Evolutionary conservation across 371 early-diverging fungal species (phyloP), one percentile per base, ranked within the genome.

Genomic region (Mucor mucedo): DNA sequence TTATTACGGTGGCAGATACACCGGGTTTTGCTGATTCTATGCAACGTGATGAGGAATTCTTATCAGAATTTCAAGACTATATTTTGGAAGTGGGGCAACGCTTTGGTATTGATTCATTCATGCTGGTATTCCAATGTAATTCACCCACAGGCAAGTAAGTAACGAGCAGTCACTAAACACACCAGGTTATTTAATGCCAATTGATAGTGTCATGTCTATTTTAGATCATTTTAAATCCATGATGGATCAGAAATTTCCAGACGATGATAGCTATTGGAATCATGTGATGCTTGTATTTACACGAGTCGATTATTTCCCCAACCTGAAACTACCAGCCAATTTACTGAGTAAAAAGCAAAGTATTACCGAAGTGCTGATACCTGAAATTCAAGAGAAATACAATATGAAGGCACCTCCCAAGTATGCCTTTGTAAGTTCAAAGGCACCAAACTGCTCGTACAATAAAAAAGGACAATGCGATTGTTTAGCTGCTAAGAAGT

Each of bases 271-370:
- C 28, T 82, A 79, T 69, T 82, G 84, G 83, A 65, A 82, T 29
- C 75, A 84, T 61, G 81, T 81, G 10, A 58, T 84, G 5, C 59
- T 84, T 2, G 84, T 84, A 0, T 84, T 84, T 61, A 84, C 84
- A 5, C 67, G 79, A 45, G 78, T 79, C 8, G 84, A 84, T 49
- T 82, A 77, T 69, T 60, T 59, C 5, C 66, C 66, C 7, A 63
- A 58, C 14, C 50, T 63, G 11, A 57, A 63, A 10, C 49, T 60
- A 9, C 62, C 57, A 21, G 28, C 65, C 2, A 67, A 66, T 13
- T 62, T 67, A 4, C 42, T 65, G 2, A 45, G 39, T 13, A 66
- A 67, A 42, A 72, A 72, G 27, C 68, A 65, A 41, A 62, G 61
- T 10, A 69, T 76, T 21, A 63, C 45, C 3, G 59, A 68, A 5